phyloP scores from a whole-genome alignment of 2,329 filamentous ascomycete genomes.

The Ilyonectria destructans region DNA sequence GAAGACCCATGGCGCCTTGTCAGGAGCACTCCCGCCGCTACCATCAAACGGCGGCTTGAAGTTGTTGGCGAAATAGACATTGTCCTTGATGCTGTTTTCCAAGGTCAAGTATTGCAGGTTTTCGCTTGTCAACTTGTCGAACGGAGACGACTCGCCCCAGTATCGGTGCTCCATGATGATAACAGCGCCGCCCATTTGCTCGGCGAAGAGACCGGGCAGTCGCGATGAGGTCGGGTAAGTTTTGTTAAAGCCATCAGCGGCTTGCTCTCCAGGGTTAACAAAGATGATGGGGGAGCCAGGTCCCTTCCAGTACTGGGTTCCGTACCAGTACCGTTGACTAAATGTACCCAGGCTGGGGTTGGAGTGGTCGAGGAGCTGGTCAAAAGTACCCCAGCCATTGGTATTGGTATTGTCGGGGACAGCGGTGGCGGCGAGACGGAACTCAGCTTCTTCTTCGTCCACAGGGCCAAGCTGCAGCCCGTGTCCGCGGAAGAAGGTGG shows the following conservation, averaged over 20 bases:
- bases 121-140: conserved; percentile 73
- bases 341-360: conserved; percentile 74
- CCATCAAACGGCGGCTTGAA: conserved; percentile 79
- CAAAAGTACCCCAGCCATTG: conserved; percentile 54
- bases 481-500: conserved; percentile 18
- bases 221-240: conserved; percentile 81
- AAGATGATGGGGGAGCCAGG: conserved; percentile 86
- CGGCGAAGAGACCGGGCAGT: conserved; percentile 75
- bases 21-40: conserved; percentile 74
- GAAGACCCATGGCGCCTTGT: conserved; percentile 78
- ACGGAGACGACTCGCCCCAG: conserved; percentile 82
- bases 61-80: conserved; percentile 82
- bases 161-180: conserved; percentile 89
- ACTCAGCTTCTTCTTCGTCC: conserved; percentile 8
- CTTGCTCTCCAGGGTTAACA: conserved; percentile 73
- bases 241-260: conserved; percentile 68
- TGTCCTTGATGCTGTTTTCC: conserved; percentile 83
- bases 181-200: conserved; percentile 79
- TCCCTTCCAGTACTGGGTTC: conserved; percentile 79
- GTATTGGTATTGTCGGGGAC: neutral
- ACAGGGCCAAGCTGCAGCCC: conserved; percentile 14
- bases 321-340: conserved; percentile 84
- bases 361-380: conserved; percentile 73
- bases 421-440: conserved; percentile 7
- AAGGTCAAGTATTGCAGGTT: conserved; percentile 84